A percentile compares a stretch with the other conserved stretches of the same genome.
phyloP scores from a whole-genome alignment of 805 yeast species.

The Saccharomycopsis fermentans region DNA sequence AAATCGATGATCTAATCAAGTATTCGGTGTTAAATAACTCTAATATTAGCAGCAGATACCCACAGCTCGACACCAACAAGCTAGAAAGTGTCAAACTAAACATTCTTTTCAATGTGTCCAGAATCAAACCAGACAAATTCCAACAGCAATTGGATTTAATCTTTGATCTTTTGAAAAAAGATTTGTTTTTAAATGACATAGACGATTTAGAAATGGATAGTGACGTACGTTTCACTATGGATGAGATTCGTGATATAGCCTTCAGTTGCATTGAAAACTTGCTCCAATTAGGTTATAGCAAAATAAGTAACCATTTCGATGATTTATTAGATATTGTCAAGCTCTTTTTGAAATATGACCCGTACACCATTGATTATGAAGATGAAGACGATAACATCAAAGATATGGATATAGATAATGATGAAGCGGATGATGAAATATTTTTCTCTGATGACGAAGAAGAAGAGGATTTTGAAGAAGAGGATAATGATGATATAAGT shows the following conservation, averaged over 20 bases:
- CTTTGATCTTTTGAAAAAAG: slow-evolving; percentile 6
- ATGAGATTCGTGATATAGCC: slow-evolving; percentile 13
- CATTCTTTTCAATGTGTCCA: slow-evolving; percentile 6
- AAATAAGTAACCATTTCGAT: background rate
- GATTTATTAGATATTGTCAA: slow-evolving; percentile 1
- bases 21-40: slow-evolving; percentile 3
- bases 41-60: background rate
- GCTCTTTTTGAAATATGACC: slow-evolving; percentile 13
- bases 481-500: slow-evolving; percentile 13
- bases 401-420: slow-evolving; percentile 8
- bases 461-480: slow-evolving; percentile 9
- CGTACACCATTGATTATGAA: slow-evolving; percentile 7
- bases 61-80: background rate
- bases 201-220: background rate
- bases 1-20: background rate
- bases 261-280: slow-evolving; percentile 12
- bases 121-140: slow-evolving; percentile 1
- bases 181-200: slow-evolving; percentile 7
- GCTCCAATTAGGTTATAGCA: background rate
- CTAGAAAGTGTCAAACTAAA: slow-evolving; percentile 11
- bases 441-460: slow-evolving; percentile 11
- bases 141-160: background rate
- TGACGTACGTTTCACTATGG: slow-evolving; percentile 11
- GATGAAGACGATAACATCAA: slow-evolving; percentile 6
- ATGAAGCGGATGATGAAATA: slow-evolving; percentile 10